Percentiles rank a stretch among this genome's conserved stretches.
These are phyloP conservation scores for Aspergillus costaricaensis DNA, from an alignment of 2,329 filamentous ascomycete genomes.

Conservation along the genomic window DNA sequence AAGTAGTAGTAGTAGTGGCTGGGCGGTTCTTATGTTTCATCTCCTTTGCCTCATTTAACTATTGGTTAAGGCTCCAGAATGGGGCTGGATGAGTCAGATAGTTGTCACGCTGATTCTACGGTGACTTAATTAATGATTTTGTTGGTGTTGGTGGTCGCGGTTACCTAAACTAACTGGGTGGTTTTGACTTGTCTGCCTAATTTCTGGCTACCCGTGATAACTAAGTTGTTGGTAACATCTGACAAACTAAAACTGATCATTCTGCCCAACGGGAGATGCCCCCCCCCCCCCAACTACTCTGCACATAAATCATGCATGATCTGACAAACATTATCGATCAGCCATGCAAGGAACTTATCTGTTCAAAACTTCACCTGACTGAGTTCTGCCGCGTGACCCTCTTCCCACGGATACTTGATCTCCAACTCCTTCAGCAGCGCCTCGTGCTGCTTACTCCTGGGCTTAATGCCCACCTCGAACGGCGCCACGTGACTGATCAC, in stretches of 20 bases:
- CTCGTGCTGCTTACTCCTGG: slow-evolving; percentile 6
- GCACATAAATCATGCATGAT: background rate
- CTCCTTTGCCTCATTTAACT: no score
- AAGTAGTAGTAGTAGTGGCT: no score
- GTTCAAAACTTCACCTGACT: background rate
- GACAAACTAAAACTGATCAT: no score
- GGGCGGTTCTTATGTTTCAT: no score
- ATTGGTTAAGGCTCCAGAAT: no score
- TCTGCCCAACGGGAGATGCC: no score
- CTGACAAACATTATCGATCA: background rate
- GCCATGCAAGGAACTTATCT: background rate
- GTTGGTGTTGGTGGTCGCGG: background rate
- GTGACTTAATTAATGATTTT: background rate
- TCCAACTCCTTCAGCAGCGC: slow-evolving; percentile 9
- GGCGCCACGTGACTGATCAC: slow-evolving; percentile 13
- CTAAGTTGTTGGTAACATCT: no score
- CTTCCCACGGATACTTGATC: background rate
- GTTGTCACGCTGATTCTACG: background rate
- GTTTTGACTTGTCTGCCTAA: background rate
- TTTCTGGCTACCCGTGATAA: background rate
- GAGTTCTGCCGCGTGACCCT: slow-evolving; percentile 6
- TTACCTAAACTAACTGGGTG: background rate
- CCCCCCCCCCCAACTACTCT: no score
- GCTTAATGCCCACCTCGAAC: slow-evolving; percentile 7
- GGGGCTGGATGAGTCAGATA: no score